Conservation (phyloP, 2,329 filamentous ascomycete species). For the Fusarium pseudocircinatum region DNA sequence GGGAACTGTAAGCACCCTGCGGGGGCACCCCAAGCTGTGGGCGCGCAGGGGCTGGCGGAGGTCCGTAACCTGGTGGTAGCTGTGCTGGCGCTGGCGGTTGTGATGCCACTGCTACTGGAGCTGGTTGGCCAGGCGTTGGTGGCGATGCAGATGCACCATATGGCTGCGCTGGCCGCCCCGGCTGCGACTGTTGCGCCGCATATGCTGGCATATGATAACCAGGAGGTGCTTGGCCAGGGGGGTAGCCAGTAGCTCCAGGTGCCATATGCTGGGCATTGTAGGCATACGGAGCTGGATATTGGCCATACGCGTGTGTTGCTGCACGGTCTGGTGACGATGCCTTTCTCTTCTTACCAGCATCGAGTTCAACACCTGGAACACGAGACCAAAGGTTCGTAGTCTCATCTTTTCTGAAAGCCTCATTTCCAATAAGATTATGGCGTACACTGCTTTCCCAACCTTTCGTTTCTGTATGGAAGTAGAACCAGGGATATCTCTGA, state of each 20-base stretch:
- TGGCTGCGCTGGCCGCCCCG: constrained; percentile 44
- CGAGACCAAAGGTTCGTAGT: constrained; percentile 66
- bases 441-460: constrained; percentile 75
- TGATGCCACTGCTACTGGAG: constrained; percentile 32
- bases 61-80: constrained; percentile 48
- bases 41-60: constrained; percentile 49
- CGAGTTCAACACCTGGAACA: constrained; percentile 66
- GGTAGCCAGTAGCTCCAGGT: constrained; percentile 46
- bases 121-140: constrained; percentile 38
- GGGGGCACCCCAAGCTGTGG: constrained; percentile 46
- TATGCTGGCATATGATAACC: constrained; percentile 51
- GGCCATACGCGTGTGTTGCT: constrained; percentile 51
- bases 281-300: constrained; percentile 46
- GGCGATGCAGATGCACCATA: constrained; percentile 45
- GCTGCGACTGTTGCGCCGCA: constrained; percentile 43
- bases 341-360: constrained; percentile 70
- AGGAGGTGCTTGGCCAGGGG: constrained; percentile 47
- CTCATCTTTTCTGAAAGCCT: constrained; percentile 68
- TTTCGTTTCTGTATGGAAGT: constrained; percentile 68
- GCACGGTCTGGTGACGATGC: constrained; percentile 61
- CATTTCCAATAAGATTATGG: constrained; percentile 70
- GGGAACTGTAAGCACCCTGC: constrained; percentile 50
- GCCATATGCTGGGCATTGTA: constrained; percentile 50
- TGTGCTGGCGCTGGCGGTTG: constrained; percentile 49
- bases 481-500: constrained; percentile 67